These are phyloP conservation scores for Marsdenia floribunda DNA, from an alignment of 257 asterid genomes.

Conservation along the genomic window DNA sequence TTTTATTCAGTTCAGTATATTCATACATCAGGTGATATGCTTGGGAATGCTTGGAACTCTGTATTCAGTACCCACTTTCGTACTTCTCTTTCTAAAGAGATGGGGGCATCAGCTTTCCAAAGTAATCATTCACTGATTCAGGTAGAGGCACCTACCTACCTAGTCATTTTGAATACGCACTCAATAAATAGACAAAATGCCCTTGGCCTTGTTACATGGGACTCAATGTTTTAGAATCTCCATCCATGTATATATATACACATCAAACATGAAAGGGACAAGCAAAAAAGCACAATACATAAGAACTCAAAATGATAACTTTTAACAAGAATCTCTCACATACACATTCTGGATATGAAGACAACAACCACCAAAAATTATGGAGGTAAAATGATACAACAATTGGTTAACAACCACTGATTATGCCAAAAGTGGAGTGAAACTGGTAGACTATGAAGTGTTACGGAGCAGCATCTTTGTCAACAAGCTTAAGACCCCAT, in stretches of 20 bases:
- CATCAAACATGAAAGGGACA: neutral
- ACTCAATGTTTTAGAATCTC: too few species aligned
- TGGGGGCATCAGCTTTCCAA: too few species aligned
- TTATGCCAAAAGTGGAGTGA: neutral
- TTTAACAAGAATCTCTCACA: neutral
- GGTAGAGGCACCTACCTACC: neutral
- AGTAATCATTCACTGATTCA: too few species aligned
- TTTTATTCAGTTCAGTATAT: too few species aligned
- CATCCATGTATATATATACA: too few species aligned
- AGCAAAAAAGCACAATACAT: neutral
- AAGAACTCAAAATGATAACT: neutral
- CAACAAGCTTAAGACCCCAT: conserved; percentile 68
- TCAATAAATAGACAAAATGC: neutral
- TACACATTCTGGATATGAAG: neutral
- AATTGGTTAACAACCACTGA: neutral
- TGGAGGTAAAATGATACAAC: neutral
- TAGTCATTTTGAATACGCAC: neutral
- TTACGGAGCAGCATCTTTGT: conserved; percentile 6
- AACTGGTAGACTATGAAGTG: neutral
- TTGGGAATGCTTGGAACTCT: neutral
- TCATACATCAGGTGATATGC: too few species aligned
- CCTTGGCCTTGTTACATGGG: neutral
- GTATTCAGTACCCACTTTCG: neutral
- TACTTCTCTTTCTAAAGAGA: too few species aligned
- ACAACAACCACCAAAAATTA: neutral